Evolutionary conservation across 2,329 filamentous ascomycete genomes (phyloP).

Genomic region (Diaporthe batatas): DNA sequence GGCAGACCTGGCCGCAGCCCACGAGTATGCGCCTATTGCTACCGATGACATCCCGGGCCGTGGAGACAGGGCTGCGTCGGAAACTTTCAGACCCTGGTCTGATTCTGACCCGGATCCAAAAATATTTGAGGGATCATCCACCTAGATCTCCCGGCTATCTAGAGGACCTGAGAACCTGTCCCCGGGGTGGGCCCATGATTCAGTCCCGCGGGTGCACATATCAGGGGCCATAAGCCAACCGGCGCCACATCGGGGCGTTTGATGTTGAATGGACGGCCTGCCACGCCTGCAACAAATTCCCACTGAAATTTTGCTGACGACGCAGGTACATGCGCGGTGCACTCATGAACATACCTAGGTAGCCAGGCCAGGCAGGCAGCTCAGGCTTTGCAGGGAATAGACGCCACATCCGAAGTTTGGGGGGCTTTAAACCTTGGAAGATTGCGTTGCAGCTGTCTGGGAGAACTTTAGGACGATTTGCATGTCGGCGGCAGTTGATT

Average conservation of each 20-base stretch:
- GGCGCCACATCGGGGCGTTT: constrained; percentile 24
- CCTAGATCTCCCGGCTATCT: constrained; percentile 27
- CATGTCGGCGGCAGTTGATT: constrained; percentile 13
- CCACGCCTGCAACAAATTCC: constrained; percentile 27
- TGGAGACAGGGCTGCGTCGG: constrained; percentile 33
- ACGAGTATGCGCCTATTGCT: neutral
- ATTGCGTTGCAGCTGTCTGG: constrained; percentile 2
- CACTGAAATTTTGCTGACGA: constrained; percentile 6
- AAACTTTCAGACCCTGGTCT: constrained; percentile 22
- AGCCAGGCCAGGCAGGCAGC: neutral
- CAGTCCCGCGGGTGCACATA: constrained; percentile 1
- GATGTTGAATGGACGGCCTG: constrained; percentile 28
- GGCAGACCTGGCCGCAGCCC: neutral
- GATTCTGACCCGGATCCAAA: constrained; percentile 3
- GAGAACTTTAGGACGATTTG: constrained; percentile 12
- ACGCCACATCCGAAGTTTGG: constrained; percentile 1
- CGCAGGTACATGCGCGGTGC: neutral
- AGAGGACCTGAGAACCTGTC: neutral
- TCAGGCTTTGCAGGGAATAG: neutral
- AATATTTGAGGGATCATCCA: constrained; percentile 27
- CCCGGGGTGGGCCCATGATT: constrained; percentile 11
- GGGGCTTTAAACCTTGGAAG: neutral
- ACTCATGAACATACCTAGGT: neutral
- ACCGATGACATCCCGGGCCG: neutral
- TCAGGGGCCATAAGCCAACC: constrained; percentile 4